Evolutionary conservation across 257 asterid genomes (phyloP).

Genomic region (Nicotiana noctiflora): DNA sequence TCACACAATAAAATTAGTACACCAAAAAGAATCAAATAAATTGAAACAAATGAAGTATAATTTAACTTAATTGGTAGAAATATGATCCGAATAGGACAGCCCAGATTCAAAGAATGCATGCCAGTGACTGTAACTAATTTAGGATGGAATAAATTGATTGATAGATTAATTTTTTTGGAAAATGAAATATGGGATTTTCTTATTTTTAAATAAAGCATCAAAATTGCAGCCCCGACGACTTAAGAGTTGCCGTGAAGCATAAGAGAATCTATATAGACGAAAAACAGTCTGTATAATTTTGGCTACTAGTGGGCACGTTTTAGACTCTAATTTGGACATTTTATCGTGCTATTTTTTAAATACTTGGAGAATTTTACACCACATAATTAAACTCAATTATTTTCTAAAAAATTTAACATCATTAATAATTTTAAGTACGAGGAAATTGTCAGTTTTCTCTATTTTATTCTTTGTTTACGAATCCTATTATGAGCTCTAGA

Average conservation of each 20-base stretch:
- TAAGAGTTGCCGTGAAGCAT: constrained; percentile 5
- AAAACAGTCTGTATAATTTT: constrained; percentile 4
- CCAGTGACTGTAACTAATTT: too few relatives aligned
- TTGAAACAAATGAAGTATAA: too few relatives aligned
- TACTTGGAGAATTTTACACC: not conserved
- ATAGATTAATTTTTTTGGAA: too few relatives aligned
- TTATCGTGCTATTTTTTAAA: not conserved
- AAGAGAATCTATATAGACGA: not conserved
- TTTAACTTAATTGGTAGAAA: too few relatives aligned
- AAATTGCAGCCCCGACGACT: not conserved
- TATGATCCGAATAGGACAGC: too few relatives aligned
- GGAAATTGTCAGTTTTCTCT: not conserved
- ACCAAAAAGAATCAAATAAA: too few relatives aligned
- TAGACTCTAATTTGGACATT: not conserved
- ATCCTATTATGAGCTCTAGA: too few relatives aligned
- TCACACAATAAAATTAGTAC: too few relatives aligned
- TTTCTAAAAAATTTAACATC: not conserved
- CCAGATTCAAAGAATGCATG: too few relatives aligned
- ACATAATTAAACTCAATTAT: not conserved
- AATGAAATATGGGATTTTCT: not conserved
- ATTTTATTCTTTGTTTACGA: not conserved
- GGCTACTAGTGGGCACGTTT: constrained; percentile 2
- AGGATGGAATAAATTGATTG: too few relatives aligned
- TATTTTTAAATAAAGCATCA: not conserved
- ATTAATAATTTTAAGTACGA: not conserved